These are phyloP conservation scores for Fonsecaea nubica DNA, from an alignment of 2,329 filamentous ascomycete species.

Conservation along the genomic window DNA sequence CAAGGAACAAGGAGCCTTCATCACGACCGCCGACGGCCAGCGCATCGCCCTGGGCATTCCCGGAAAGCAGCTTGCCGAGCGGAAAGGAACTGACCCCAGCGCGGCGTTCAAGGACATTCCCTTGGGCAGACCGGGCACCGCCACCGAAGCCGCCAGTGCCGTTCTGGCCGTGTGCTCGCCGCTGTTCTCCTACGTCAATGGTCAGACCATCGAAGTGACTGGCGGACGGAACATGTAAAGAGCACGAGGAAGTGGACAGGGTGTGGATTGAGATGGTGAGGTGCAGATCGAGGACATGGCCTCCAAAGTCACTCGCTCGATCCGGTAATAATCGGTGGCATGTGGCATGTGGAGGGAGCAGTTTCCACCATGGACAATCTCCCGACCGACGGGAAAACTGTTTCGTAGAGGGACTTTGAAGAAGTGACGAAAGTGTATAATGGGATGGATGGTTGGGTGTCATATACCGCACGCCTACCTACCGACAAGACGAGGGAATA, in stretches of 20 bases:
- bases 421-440: neutral
- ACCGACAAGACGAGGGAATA: neutral
- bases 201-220: slow-evolving; percentile 86
- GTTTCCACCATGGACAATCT: no score
- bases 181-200: slow-evolving; percentile 81
- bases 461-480: neutral
- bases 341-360: no score
- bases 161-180: slow-evolving; percentile 82
- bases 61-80: slow-evolving; percentile 59
- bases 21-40: slow-evolving; percentile 75
- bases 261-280: neutral
- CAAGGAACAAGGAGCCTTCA: slow-evolving; percentile 83
- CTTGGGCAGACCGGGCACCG: slow-evolving; percentile 74
- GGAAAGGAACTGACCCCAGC: slow-evolving; percentile 34
- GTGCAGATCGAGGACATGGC: neutral
- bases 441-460: slow-evolving; percentile 17
- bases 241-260: neutral
- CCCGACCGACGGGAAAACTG: no score
- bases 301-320: no score
- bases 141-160: slow-evolving; percentile 79
- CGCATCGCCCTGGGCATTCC: slow-evolving; percentile 79
- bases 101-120: slow-evolving; percentile 73
- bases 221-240: slow-evolving; percentile 70
- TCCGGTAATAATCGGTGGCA: no score
- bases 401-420: neutral